A percentile compares a stretch with the other conserved stretches of the same genome.
phyloP scores from a whole-genome alignment of 805 yeast species.

The Starmerella bombi region DNA sequence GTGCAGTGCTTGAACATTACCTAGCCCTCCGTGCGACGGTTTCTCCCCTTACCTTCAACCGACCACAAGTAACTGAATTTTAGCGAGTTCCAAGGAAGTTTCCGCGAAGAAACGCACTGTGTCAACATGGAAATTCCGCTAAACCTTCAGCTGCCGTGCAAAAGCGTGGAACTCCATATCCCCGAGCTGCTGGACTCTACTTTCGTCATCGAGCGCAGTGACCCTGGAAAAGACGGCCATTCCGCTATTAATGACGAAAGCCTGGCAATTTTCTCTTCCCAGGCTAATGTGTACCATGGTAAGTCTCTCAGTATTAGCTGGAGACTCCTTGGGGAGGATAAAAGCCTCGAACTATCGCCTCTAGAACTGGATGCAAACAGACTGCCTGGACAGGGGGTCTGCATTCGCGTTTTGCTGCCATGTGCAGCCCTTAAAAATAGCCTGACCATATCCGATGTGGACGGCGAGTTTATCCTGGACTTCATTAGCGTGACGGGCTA shows the following conservation, averaged over 20 bases:
- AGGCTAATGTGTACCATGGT: slow-evolving; percentile 12
- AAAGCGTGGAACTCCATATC: slow-evolving; percentile 1
- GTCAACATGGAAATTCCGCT: slow-evolving; percentile 9
- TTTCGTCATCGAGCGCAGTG: neutral
- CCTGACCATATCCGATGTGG: slow-evolving; percentile 27
- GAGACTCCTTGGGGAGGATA: slow-evolving; percentile 6
- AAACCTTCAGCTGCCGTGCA: slow-evolving; percentile 1
- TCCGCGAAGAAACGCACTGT: too few relatives aligned
- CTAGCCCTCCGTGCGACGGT: too few relatives aligned
- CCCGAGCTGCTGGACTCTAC: slow-evolving; percentile 4
- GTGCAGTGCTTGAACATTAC: too few relatives aligned
- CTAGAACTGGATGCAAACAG: slow-evolving; percentile 10
- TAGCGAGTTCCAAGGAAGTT: too few relatives aligned
- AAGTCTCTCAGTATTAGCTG: slow-evolving; percentile 6
- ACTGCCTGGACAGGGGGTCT: slow-evolving; percentile 10
- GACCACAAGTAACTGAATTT: too few relatives aligned
- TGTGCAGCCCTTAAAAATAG: slow-evolving; percentile 30
- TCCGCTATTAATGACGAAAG: neutral
- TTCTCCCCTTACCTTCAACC: too few relatives aligned
- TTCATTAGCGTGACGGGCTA: slow-evolving; percentile 40
- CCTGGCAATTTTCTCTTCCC: slow-evolving; percentile 1
- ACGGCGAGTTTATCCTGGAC: slow-evolving; percentile 15
- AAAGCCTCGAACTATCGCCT: slow-evolving; percentile 13
- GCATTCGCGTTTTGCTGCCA: slow-evolving; percentile 32
- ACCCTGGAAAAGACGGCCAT: neutral